A percentile compares a stretch with the other conserved stretches of the same genome.
These are phyloP conservation scores for Trametes hirsuta DNA, from an alignment of 1,284 basidiomycete genomes.

Conservation along the genomic window DNA sequence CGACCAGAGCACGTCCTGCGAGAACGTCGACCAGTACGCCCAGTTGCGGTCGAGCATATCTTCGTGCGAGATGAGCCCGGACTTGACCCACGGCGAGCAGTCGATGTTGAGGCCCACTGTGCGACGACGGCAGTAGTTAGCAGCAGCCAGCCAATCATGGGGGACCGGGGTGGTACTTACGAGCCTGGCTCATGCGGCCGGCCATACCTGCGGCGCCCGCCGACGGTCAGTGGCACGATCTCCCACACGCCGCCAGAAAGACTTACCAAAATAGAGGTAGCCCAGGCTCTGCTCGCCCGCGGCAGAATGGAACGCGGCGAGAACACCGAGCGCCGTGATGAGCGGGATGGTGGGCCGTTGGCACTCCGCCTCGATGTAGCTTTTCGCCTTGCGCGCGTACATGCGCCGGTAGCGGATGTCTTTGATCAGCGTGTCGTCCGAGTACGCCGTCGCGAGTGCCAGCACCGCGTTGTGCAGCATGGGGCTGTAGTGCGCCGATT, in stretches of 20 bases:
- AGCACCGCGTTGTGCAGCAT: conserved; percentile 73
- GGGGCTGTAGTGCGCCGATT: conserved; percentile 66
- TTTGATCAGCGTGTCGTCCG: conserved; percentile 55
- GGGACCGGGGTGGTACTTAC: conserved; percentile 30
- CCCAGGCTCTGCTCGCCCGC: conserved; percentile 59
- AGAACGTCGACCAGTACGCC: conserved; percentile 58
- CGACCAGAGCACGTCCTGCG: conserved; percentile 62
- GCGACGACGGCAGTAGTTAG: neutral
- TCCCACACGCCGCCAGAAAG: neutral
- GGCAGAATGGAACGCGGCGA: conserved; percentile 61
- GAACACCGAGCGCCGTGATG: conserved; percentile 58
- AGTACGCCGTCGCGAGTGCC: conserved; percentile 59
- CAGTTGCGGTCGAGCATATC: conserved; percentile 60
- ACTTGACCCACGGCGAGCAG: conserved; percentile 56
- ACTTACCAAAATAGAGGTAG: conserved; percentile 60
- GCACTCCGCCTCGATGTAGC: conserved; percentile 58
- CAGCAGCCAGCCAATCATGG: neutral
- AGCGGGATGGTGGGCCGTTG: conserved; percentile 60
- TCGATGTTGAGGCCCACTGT: conserved; percentile 62
- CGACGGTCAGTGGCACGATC: conserved; percentile 1
- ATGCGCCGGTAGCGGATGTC: conserved; percentile 47
- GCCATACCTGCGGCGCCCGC: conserved; percentile 47
- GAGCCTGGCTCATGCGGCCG: conserved; percentile 48
- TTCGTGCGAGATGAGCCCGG: conserved; percentile 49
- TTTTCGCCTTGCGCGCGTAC: conserved; percentile 59